Evolutionary conservation across 177 flowering plant genomes (phyloP), one percentile per base, ranked within the genome.

Genomic region (Vitis hybrid): DNA sequence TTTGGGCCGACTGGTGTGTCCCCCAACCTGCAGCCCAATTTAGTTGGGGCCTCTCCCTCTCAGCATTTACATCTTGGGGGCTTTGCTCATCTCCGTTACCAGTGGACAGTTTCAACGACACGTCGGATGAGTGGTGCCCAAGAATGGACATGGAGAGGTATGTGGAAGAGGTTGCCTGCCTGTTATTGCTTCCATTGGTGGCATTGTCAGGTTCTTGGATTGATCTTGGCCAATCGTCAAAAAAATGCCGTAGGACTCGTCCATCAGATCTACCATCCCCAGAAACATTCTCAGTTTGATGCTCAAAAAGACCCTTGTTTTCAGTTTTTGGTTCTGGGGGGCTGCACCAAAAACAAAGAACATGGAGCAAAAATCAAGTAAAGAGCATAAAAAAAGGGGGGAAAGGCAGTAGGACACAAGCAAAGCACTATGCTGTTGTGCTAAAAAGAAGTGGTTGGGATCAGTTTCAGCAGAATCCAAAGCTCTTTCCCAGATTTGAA

Each of bases 211-310:
- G 46, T 56, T 85, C 83, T 50, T 80, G 78, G 20, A 79, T 62
- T 4, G 85, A 75, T 67, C 90, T 74, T 1, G 98, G 98, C 92
- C 92, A 89, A 58, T 90, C 97, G 63, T 91, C 91, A 24, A 93
- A 90, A 80, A 93, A 93, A 67, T 69, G 92, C 53, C 95, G 75
- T 21, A 93, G 84, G 3, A 87, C 71, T 32, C 75, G 84, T 6
- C 88, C 86, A 59, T 80, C 81, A 4, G 88, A 64, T 63, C 77
- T 80, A 9, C 55, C 82, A 20, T 75, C 76, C 4, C 59, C 81
- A 2, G 74, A 49, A 3, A 64, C 65, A 15, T 58, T 65, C 60
- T 73, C 79, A 21, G 70, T 73, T 30, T 73, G 84, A 66, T 71
- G 41, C 49, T 77, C 78, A 58, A 73, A 66, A 1, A 73, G 66